Percentiles rank a stretch among this genome's conserved stretches.
phyloP scores from a whole-genome alignment of 1,284 basidiomycete genomes.

The Cutaneotrichosporon cavernicola region DNA sequence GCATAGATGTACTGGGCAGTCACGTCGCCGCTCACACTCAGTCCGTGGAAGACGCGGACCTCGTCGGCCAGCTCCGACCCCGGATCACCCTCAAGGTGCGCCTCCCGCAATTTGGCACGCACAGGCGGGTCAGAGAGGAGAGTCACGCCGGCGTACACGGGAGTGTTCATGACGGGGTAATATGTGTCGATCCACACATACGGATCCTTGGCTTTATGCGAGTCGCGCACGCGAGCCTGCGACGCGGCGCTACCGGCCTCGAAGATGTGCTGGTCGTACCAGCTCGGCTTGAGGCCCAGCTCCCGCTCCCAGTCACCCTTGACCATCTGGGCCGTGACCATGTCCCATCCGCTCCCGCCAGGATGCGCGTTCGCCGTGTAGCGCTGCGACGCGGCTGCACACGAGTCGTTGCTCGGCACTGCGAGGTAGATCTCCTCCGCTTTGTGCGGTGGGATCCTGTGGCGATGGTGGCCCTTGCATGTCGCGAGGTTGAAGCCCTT shows the following conservation, averaged over 20 bases:
- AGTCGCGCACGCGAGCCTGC: slow-evolving; percentile 36
- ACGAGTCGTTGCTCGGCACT: slow-evolving; percentile 46
- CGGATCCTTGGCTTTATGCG: slow-evolving; percentile 17
- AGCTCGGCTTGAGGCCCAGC: slow-evolving; percentile 46
- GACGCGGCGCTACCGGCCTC: slow-evolving; percentile 47
- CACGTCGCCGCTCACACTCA: slow-evolving; percentile 50
- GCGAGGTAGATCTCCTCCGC: slow-evolving; percentile 50
- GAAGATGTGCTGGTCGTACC: slow-evolving; percentile 46
- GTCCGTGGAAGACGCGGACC: slow-evolving; percentile 53
- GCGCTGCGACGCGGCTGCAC: slow-evolving; percentile 36
- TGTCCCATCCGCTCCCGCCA: slow-evolving; percentile 51
- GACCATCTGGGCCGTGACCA: slow-evolving; percentile 47
- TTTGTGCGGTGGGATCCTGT: slow-evolving; percentile 27
- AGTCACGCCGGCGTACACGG: slow-evolving; percentile 58
- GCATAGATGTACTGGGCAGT: slow-evolving; percentile 73
- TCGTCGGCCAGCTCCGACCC: slow-evolving; percentile 52
- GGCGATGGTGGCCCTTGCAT: background rate
- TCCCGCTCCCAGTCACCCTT: slow-evolving; percentile 52
- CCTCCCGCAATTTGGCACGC: slow-evolving; percentile 56
- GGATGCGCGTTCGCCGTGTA: slow-evolving; percentile 49
- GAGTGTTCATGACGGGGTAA: slow-evolving; percentile 77
- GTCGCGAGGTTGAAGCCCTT: slow-evolving; percentile 2
- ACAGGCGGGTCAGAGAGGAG: slow-evolving; percentile 44
- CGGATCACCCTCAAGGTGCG: slow-evolving; percentile 55
- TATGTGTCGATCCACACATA: slow-evolving; percentile 59